Base-by-base conservation (phyloP, 345 rosid species). In the Gynandropsis gynandra region DNA sequence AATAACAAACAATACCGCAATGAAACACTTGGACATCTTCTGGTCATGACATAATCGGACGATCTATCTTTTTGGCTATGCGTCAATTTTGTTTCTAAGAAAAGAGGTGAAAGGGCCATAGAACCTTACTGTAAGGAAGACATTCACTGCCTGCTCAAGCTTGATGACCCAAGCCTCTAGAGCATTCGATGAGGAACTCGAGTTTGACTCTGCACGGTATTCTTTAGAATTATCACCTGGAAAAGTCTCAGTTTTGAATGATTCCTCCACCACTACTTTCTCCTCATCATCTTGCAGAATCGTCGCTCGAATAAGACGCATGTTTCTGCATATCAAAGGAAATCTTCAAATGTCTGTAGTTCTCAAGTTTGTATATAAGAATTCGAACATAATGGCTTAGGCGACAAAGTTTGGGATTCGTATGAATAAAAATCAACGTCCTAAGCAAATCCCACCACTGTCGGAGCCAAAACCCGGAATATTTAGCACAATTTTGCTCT, bases 61-160 rank as follows among this genome's bases (percentile, higher is more conserved):
- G 7, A 15, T 54, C 17, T 8, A 24, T 56, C 20, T 35, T 5
- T 9, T 8, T 18, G 38, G 29, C n/a, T n/a, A n/a, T n/a, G 7
- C 7, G 24, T 2, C 16, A 27, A 24, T 2, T 35, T 8, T 27
- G 14, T 12, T 11, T 14, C 16, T 10, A 39, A 29, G 18, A 14
- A 7, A 32, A 9, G 41, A 10, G 15, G 15, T 37, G 12, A 11
- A 42, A 49, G 32, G 52, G 16, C 9, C 47, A 38, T 41, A 27
- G 35, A 27, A 10, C 61, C 61, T 60, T 72, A 81, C 96, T 53
- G 95, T 84, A 48, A 87, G 95, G 63, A 90, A 77, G 67, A 90
- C 62, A 68, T 90, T 86, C 17, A 83, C 38, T 56, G 86, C 74
- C 64, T 82, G 88, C 55, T 90, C 98, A 34, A 82, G 2, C 80